Evolutionary conservation across 2,329 filamentous ascomycete species (phyloP).

Genomic region (Septoria linicola): DNA sequence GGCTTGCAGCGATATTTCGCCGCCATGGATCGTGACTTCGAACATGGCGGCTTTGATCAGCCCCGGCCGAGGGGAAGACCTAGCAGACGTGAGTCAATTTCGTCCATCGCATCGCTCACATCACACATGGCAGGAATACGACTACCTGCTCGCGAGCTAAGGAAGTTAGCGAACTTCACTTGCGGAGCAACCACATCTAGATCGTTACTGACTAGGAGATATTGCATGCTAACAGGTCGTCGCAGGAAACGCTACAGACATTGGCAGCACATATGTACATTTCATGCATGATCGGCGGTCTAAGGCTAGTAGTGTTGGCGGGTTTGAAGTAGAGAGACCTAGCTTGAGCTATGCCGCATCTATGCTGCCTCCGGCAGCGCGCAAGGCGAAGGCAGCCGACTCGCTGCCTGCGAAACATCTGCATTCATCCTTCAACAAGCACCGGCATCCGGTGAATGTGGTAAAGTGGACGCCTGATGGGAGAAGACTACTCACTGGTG

Average conservation of each 20-base stretch:
- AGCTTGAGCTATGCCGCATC: conserved; percentile 88
- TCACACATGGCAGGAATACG: too few species aligned
- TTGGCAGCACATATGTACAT: conserved; percentile 51
- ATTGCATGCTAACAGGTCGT: conserved; percentile 15
- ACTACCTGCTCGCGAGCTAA: too few species aligned
- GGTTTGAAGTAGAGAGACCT: conserved; percentile 77
- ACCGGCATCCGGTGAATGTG: conserved; percentile 95
- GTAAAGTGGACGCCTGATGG: conserved; percentile 98
- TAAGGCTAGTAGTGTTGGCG: conserved; percentile 68
- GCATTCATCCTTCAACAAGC: conserved; percentile 97
- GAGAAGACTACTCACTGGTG: conserved; percentile 83
- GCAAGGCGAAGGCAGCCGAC: conserved; percentile 72
- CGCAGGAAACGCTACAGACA: conserved; percentile 38
- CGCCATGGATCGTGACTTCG: conserved; percentile 32
- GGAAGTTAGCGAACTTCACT: too few species aligned
- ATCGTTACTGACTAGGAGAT: neutral
- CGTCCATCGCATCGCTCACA: too few species aligned
- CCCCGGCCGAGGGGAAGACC: conserved; percentile 28
- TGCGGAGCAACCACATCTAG: neutral
- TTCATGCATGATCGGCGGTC: conserved; percentile 85
- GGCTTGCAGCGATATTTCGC: conserved; percentile 1
- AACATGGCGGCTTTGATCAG: conserved; percentile 33
- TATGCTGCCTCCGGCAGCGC: conserved; percentile 81
- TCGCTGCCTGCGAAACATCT: conserved; percentile 92
- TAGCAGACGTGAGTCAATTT: conserved; percentile 28